These are phyloP conservation scores for Populus simonii DNA, from an alignment of 345 rosid species.

Conservation along the genomic window DNA sequence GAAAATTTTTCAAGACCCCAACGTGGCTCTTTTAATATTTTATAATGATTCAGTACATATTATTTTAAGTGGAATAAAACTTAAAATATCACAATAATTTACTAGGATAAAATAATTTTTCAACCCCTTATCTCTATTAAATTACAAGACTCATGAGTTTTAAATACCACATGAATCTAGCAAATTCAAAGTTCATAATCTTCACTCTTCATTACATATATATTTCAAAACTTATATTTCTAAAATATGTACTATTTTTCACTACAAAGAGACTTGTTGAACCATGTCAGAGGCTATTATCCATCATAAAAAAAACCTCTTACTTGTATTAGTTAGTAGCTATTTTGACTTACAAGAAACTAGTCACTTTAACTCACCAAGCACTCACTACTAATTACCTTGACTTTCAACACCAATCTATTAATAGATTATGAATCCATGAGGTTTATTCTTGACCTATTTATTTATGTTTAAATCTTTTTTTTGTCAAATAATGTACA, in stretches of 20 bases:
- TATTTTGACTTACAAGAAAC: fast-evolving
- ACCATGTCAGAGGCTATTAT: fast-evolving
- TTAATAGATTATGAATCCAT: fast-evolving
- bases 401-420: fast-evolving
- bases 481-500: too few species aligned
- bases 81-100: too few species aligned
- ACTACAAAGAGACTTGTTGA: too few species aligned
- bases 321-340: fast-evolving
- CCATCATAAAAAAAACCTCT: fast-evolving
- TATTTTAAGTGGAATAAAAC: too few species aligned
- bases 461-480: too few species aligned
- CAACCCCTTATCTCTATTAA: fast-evolving
- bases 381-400: fast-evolving
- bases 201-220: fast-evolving
- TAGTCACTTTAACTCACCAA: fast-evolving
- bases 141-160: fast-evolving
- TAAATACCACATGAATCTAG: fast-evolving
- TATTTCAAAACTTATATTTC: fast-evolving
- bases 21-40: fast-evolving
- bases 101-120: too few species aligned
- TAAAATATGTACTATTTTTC: too few species aligned
- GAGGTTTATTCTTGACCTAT: too few species aligned
- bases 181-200: fast-evolving
- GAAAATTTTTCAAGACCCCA: too few species aligned
- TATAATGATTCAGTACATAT: fast-evolving